Evolutionary conservation across 164 flowering plant species (phyloP), one percentile per base, ranked within the genome.

Genomic region (Piper betle): DNA sequence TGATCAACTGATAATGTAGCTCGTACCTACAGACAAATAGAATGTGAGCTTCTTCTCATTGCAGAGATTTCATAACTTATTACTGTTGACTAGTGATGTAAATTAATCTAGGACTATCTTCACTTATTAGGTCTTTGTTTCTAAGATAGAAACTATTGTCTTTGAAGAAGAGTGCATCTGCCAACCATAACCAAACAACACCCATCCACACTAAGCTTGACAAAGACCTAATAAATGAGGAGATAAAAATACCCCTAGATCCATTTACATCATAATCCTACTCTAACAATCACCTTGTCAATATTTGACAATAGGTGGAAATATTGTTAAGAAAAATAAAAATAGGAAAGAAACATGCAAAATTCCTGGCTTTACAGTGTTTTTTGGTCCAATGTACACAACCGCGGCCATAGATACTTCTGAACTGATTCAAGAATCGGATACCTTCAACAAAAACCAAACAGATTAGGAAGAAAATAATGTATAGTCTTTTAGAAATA

Each of bases 1-100:
- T 92, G 59, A 92, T 92, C 83, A 92, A 61, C 33, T 89, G 96
- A 69, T 87, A 92, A 68, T 92, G 98, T 18, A 92, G 77, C 68
- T 87, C 91, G 68, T 88, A 92, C 80, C 98, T 92, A 46, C 50
- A 46, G 12, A 46, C 50, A 10, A 10, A 46, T 46, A 46, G 15
- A 12, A 46, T 1, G 50, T 46, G 50, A 46, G 50, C 10, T 46
- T 46, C 10, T 46, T 15, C 50, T 46, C 11, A 46, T 46, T 2
- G 9, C 10, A 46, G 50, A 5, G 15, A 10, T 42, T 46, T 6
- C 33, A 25, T 25, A 25, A 2, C 33, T 0, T 25, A 25, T 25
- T 25, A 25, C 33, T 25, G 33, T 25, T 2, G 33, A 2, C 33
- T 25, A 25, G 33, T 25, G 33, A 25, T 25, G 33, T 25, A 25